These are phyloP conservation scores for Xylaria grammica DNA, from an alignment of 495 filamentous ascomycete genomes.

Conservation along the genomic window DNA sequence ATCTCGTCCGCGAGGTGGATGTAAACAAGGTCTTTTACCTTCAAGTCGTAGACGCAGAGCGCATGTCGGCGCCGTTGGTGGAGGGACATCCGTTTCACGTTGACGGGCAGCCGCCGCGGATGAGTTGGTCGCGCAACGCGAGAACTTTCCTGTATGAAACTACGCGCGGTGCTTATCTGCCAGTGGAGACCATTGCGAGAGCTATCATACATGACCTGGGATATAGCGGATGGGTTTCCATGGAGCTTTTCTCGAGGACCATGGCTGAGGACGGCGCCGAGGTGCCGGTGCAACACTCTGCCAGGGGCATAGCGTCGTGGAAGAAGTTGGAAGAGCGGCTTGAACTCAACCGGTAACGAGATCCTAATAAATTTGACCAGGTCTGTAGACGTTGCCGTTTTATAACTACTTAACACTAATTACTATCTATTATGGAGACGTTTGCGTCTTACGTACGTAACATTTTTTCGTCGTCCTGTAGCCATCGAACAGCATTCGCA, in stretches of 20 bases:
- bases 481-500: no score
- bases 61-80: conserved; percentile 55
- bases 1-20: conserved; percentile 59
- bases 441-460: no score
- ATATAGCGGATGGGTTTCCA: conserved; percentile 71
- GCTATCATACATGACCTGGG: conserved; percentile 66
- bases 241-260: conserved; percentile 73
- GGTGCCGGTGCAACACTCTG: conserved; percentile 65
- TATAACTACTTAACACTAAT: no score
- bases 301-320: conserved; percentile 65
- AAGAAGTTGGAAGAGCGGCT: conserved; percentile 56
- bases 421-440: no score
- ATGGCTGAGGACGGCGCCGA: conserved; percentile 53
- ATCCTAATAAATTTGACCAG: no score
- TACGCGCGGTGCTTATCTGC: conserved; percentile 69
- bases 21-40: conserved; percentile 72
- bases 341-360: conserved; percentile 38
- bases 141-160: conserved; percentile 74
- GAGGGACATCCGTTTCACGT: conserved; percentile 65
- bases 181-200: conserved; percentile 61
- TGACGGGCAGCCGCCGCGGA: conserved; percentile 62
- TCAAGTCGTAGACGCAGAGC: conserved; percentile 77
- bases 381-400: no score
- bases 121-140: conserved; percentile 79
- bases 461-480: no score